Evolutionary conservation across 306 rosid species (phyloP).

Genomic region (Casuarina glauca): DNA sequence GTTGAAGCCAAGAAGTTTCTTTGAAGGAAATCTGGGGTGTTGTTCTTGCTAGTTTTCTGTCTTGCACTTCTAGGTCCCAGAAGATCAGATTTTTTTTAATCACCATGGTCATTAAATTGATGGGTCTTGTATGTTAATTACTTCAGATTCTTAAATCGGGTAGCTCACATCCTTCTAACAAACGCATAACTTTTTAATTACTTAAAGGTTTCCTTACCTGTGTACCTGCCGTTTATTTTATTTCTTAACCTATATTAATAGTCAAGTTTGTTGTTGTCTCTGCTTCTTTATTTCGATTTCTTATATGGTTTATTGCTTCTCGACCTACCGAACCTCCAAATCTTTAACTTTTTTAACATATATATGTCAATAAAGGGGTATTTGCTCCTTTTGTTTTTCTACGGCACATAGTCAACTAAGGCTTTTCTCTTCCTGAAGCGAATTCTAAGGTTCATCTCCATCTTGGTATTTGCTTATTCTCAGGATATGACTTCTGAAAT

Average conservation of each 20-base stretch:
- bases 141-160: constrained; percentile 25
- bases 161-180: constrained; percentile 20
- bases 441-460: constrained; percentile 34
- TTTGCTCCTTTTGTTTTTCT: constrained; percentile 26
- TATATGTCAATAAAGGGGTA: constrained; percentile 21
- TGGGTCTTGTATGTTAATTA: constrained; percentile 14
- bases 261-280: constrained; percentile 21
- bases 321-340: constrained; percentile 38
- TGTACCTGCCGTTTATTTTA: not conserved
- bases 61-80: constrained; percentile 34
- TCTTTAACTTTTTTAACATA: constrained; percentile 23
- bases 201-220: not conserved
- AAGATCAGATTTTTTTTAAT: constrained; percentile 17
- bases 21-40: constrained; percentile 23
- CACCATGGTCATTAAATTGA: not conserved
- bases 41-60: constrained; percentile 17
- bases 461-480: constrained; percentile 28
- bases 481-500: constrained; percentile 22
- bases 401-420: constrained; percentile 27
- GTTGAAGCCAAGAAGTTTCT: constrained; percentile 30
- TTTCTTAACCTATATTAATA: constrained; percentile 13
- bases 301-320: constrained; percentile 37
- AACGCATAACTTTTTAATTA: not conserved
- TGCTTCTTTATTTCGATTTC: constrained; percentile 6
- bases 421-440: constrained; percentile 28